phyloP scores from a whole-genome alignment of 768 basidiomycete genomes.

The Sporobolomyces pararoseus region DNA sequence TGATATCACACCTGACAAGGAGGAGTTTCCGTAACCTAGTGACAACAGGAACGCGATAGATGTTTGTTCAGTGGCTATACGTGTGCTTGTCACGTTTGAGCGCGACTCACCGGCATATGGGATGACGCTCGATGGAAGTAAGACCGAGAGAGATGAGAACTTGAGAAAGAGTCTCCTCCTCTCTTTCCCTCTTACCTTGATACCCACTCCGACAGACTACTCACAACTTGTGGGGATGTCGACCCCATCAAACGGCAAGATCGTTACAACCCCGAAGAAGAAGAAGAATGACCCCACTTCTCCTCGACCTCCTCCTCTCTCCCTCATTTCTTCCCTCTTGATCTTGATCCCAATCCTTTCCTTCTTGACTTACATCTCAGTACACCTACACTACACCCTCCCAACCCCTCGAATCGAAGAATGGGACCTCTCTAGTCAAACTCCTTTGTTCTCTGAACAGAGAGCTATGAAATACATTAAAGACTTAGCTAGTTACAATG shows the following conservation, averaged over 20 bases:
- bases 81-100: background rate
- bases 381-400: conserved; percentile 34
- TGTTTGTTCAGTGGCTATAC: background rate
- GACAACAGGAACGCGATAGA: no score
- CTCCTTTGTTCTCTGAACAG: conserved; percentile 39
- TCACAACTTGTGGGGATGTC: background rate
- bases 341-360: conserved; percentile 30
- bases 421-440: conserved; percentile 10
- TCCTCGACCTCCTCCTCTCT: background rate
- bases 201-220: background rate
- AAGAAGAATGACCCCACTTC: background rate
- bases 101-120: background rate
- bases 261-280: no score
- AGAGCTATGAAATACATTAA: conserved; percentile 42
- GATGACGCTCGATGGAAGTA: background rate
- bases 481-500: conserved; percentile 49
- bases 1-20: background rate
- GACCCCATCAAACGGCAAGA: no score
- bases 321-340: conserved; percentile 11
- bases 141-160: background rate
- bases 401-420: conserved; percentile 15
- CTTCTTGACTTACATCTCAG: conserved; percentile 17
- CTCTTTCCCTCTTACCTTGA: background rate
- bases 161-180: background rate
- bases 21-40: background rate